Evolutionary conservation across 306 rosid genomes (phyloP).

Genomic region (Cucumis hystrix): DNA sequence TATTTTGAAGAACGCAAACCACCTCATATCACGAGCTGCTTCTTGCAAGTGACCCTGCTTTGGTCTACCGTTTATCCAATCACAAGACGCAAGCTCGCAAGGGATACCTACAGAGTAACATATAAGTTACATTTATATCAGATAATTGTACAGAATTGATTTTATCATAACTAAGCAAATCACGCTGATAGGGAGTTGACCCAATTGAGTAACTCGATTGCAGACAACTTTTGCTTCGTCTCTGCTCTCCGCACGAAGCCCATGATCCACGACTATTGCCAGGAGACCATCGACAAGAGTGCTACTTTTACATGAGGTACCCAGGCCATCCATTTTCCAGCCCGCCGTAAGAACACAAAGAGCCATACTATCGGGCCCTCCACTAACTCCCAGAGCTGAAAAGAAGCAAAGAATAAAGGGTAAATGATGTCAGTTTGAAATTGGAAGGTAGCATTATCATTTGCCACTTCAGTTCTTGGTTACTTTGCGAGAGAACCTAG

Average conservation of each 20-base stretch:
- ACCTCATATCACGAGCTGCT: conserved; percentile 95
- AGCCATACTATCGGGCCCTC: conserved; percentile 96
- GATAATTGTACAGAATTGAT: background rate
- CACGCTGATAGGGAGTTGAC: conserved; percentile 19
- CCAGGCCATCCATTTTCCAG: conserved; percentile 54
- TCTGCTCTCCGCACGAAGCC: conserved; percentile 87
- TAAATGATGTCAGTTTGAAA: background rate
- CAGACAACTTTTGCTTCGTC: conserved; percentile 57
- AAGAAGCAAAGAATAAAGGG: background rate
- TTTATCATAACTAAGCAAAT: conserved; percentile 6
- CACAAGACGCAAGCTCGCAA: conserved; percentile 56
- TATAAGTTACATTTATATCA: conserved; percentile 6
- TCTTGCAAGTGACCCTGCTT: conserved; percentile 89
- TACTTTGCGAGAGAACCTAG: background rate
- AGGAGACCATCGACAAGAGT: conserved; percentile 55
- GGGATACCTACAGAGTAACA: conserved; percentile 42
- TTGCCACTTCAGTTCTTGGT: background rate
- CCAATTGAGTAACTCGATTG: conserved; percentile 52
- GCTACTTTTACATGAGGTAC: conserved; percentile 23
- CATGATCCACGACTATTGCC: conserved; percentile 74
- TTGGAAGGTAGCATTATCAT: background rate
- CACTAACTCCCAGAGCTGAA: conserved; percentile 91
- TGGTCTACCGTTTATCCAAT: conserved; percentile 75
- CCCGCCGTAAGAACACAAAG: conserved; percentile 54
- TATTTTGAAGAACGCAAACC: background rate